Conservation (phyloP, 1,284 basidiomycete genomes). For the Anthracocystis panici-leucophaei region DNA sequence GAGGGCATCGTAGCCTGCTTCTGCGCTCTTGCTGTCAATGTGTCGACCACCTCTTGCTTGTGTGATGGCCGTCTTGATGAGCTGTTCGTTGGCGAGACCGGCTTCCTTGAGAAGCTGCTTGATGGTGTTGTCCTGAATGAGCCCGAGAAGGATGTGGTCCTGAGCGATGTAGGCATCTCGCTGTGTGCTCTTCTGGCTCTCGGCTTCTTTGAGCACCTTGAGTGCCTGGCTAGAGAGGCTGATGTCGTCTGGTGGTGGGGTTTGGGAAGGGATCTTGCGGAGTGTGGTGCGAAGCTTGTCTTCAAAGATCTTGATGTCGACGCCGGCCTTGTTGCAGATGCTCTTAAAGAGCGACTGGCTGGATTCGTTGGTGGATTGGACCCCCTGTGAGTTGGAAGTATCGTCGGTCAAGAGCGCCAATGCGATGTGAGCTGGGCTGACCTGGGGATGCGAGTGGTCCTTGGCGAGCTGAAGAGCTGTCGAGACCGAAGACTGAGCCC, state of each 20-base stretch:
- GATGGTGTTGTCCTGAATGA: conserved; percentile 80
- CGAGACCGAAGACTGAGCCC: conserved; percentile 77
- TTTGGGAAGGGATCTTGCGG: conserved; percentile 66
- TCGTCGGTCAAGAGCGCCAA: conserved; percentile 77
- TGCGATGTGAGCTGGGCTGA: conserved; percentile 79
- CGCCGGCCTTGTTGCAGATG: conserved; percentile 81
- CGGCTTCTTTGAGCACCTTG: conserved; percentile 65
- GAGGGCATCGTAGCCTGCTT: conserved; percentile 68
- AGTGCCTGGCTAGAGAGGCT: conserved; percentile 51
- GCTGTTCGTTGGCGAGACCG: conserved; percentile 77
- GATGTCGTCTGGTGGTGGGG: conserved; percentile 65
- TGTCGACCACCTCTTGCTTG: conserved; percentile 83
- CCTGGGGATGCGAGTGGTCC: conserved; percentile 82
- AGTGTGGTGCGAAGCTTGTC: conserved; percentile 57
- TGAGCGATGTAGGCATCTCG: conserved; percentile 94
- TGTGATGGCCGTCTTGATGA: conserved; percentile 83
- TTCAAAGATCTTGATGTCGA: conserved; percentile 73
- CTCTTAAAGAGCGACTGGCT: conserved; percentile 78
- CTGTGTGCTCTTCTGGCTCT: conserved; percentile 67
- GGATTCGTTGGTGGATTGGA: conserved; percentile 62
- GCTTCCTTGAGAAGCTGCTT: conserved; percentile 79
- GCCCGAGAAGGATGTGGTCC: conserved; percentile 82
- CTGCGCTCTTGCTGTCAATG: conserved; percentile 81
- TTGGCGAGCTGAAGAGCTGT: conserved; percentile 82
- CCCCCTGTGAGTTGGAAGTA: conserved; percentile 59